Conservation (phyloP, 345 rosid genomes). For the Pelargonium nanum region DNA sequence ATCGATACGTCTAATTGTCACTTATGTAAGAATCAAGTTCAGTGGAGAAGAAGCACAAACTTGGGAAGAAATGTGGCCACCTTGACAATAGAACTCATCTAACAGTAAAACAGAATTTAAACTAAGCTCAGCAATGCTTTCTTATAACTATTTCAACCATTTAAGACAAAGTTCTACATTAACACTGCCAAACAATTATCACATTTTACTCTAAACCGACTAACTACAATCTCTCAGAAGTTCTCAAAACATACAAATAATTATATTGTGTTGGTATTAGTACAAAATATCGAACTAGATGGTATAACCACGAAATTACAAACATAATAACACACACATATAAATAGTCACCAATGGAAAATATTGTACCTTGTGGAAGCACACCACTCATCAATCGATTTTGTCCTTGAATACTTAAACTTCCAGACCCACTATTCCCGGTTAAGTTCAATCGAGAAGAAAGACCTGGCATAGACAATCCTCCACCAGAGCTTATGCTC, state of each 20-base stretch:
- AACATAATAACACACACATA: neutral
- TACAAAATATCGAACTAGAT: too few relatives aligned
- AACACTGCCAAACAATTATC: neutral
- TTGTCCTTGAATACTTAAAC: slow-evolving; percentile 71
- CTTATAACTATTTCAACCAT: too few relatives aligned
- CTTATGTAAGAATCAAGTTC: neutral
- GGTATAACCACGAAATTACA: too few relatives aligned
- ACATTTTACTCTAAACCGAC: neutral
- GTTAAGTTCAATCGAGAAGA: slow-evolving; percentile 65
- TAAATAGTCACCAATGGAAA: neutral
- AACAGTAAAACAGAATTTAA: too few relatives aligned
- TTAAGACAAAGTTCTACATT: neutral
- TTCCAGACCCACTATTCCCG: slow-evolving; percentile 80
- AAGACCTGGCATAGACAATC: slow-evolving; percentile 78
- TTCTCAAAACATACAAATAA: neutral
- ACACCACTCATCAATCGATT: slow-evolving; percentile 77
- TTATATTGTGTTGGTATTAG: neutral
- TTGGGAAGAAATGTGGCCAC: neutral
- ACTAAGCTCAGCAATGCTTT: too few relatives aligned
- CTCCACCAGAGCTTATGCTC: slow-evolving; percentile 79
- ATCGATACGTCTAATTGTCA: too few relatives aligned
- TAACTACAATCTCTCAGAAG: neutral
- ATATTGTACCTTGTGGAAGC: slow-evolving; percentile 69
- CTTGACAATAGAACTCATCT: neutral
- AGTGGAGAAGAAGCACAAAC: neutral